Percentiles rank a stretch among this genome's conserved stretches.
These are phyloP conservation scores for Ogataea zsoltii DNA, from an alignment of 805 yeast genomes.

Conservation along the genomic window DNA sequence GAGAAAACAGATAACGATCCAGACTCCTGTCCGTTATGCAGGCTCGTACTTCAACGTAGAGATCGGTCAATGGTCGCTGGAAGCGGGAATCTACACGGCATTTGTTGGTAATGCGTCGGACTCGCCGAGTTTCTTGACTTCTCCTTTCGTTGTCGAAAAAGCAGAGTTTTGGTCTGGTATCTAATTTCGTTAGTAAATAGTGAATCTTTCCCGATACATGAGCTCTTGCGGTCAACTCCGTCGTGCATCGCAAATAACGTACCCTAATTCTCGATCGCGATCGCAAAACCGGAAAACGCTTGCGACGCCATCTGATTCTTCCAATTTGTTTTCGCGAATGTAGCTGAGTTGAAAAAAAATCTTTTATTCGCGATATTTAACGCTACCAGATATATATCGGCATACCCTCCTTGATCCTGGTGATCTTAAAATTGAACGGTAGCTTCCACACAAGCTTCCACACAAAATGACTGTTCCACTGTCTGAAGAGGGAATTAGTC, in stretches of 20 bases:
- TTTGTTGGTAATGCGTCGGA: slow-evolving; percentile 42
- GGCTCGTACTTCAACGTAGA: slow-evolving; percentile 55
- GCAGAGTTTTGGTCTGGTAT: neutral
- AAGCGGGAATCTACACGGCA: slow-evolving; percentile 50
- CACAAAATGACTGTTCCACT: neutral
- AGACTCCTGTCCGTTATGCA: slow-evolving; percentile 47
- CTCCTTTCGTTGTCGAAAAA: neutral
- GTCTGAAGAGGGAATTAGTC: slow-evolving; percentile 1
- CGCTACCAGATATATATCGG: no score
- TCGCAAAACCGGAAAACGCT: no score
- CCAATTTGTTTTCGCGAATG: no score
- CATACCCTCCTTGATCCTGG: no score
- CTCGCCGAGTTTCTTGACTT: slow-evolving; percentile 1
- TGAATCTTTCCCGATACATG: no score
- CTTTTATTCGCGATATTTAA: no score
- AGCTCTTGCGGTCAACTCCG: no score
- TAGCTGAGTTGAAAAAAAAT: no score
- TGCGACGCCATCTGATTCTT: no score
- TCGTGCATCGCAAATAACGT: no score
- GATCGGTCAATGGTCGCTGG: slow-evolving; percentile 51
- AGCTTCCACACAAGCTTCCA: neutral
- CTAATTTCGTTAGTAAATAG: no score
- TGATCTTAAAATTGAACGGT: neutral
- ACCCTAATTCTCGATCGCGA: no score
- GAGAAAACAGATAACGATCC: slow-evolving; percentile 36